phyloP scores from a whole-genome alignment of 2,329 filamentous ascomycete genomes.

The Decorospora gaudefroyi region DNA sequence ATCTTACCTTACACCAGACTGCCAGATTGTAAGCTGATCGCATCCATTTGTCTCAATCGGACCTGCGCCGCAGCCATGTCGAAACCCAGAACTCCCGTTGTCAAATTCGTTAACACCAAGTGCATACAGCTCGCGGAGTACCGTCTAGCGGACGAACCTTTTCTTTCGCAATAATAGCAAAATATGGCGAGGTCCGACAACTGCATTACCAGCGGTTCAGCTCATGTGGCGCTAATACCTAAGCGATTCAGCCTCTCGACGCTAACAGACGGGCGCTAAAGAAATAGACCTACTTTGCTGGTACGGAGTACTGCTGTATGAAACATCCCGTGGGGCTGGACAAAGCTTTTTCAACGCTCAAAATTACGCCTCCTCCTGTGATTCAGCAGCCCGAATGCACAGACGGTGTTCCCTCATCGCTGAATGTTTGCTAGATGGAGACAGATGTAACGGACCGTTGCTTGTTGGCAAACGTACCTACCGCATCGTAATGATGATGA shows the following conservation, averaged over 20 bases:
- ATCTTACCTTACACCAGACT: no score
- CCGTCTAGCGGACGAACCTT: no score
- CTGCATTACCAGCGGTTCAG: no score
- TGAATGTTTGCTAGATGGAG: not conserved
- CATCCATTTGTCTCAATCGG: no score
- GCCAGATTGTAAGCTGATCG: no score
- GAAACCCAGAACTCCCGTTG: no score
- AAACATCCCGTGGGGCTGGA: not conserved
- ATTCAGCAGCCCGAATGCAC: not conserved
- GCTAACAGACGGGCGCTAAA: slow-evolving; percentile 11
- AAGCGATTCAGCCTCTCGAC: slow-evolving; percentile 16
- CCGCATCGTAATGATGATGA: not conserved
- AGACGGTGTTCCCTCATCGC: not conserved
- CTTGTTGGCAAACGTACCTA: not conserved
- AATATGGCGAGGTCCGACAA: no score
- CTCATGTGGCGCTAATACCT: not conserved
- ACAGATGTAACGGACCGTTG: not conserved
- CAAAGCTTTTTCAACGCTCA: slow-evolving; percentile 1
- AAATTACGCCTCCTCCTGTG: not conserved
- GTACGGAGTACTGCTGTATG: slow-evolving; percentile 1
- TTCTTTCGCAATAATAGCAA: no score
- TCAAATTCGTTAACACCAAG: no score
- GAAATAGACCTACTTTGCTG: slow-evolving; percentile 16
- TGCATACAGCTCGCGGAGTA: no score
- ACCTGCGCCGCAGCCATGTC: no score